Evolutionary conservation across 495 filamentous ascomycete species (phyloP).

Genomic region (Recurvomyces mirabilis): DNA sequence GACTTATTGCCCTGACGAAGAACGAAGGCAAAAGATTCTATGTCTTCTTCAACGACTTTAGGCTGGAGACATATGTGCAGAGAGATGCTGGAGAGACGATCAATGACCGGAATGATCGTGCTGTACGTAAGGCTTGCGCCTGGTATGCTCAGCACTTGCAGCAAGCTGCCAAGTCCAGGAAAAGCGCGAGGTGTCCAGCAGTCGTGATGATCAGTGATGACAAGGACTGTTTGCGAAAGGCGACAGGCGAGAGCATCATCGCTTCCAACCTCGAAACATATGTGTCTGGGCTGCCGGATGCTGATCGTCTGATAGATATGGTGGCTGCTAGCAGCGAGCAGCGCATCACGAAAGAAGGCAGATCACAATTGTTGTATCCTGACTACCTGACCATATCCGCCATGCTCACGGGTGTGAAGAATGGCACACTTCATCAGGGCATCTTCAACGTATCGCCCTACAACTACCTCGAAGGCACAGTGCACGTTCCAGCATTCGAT

Average conservation of each 20-base stretch:
- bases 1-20: slow-evolving; percentile 75
- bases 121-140: slow-evolving; percentile 70
- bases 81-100: slow-evolving; percentile 71
- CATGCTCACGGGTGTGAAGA: slow-evolving; percentile 83
- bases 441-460: slow-evolving; percentile 93
- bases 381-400: slow-evolving; percentile 79
- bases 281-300: slow-evolving; percentile 71
- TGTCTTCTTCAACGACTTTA: slow-evolving; percentile 98
- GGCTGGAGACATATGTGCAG: slow-evolving; percentile 75
- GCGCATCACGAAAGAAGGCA: slow-evolving; percentile 48
- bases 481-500: slow-evolving; percentile 81
- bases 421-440: slow-evolving; percentile 80
- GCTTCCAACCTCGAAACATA: slow-evolving; percentile 52
- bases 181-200: slow-evolving; percentile 51
- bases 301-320: slow-evolving; percentile 85
- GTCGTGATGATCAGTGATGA: slow-evolving; percentile 94
- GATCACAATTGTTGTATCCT: slow-evolving; percentile 63
- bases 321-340: slow-evolving; percentile 64
- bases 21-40: slow-evolving; percentile 95
- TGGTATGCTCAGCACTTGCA: slow-evolving; percentile 83
- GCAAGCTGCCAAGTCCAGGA: slow-evolving; percentile 41
- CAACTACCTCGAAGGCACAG: slow-evolving; percentile 89
- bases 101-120: slow-evolving; percentile 92
- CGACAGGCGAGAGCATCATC: slow-evolving; percentile 59
- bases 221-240: slow-evolving; percentile 71